Base-by-base conservation (phyloP, 1,284 basidiomycete genomes). In the Ustilago trichophora region DNA sequence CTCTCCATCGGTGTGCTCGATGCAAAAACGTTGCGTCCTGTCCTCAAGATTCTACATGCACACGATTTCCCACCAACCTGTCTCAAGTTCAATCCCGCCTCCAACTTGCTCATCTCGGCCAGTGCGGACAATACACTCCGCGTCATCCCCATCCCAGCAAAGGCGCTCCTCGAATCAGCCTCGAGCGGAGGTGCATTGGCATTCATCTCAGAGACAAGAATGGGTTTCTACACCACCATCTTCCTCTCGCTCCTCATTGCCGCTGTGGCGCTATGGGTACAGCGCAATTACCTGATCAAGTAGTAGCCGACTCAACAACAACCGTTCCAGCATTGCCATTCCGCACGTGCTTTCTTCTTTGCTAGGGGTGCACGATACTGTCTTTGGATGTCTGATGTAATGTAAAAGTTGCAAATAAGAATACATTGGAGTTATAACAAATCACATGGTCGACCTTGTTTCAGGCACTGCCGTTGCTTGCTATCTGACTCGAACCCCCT, bases 41-140 rank as follows among this genome's bases (percentile, higher is more conserved):
- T 94, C 9, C 83, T 92, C 27, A 89, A 89, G 27, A 94, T 98
- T 59, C 85, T 97, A 42, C 91, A 92, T 81, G 91, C 94, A 0
- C 96, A 98, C 82, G 92, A 93, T 66, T 95, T 98, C 81, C 92
- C 96, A 3, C 88, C 92, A 2, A 98, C 95, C 0, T 89, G 90
- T 1, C 83, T 98, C 52, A 87, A 87, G 54, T 98, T 98, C 84
- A 94, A 90, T 79, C 90, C 92, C 0, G 85, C 87, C 5, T 89
- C 89, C 13, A 87, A 85, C 16, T 73, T 94, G n/a, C 86, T 98
- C n/a, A 86, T 93, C 19, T 93, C 92, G 6, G 93, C 91, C 4
- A 93, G 92, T 75, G 91, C 92, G 6, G 95, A 98, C 82, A 94
- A 91, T 80, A 89, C 90, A 2, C 84, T 98, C 21, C 88, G 95